These are phyloP conservation scores for Wickerhamiella siamensis DNA, from an alignment of 805 yeast species.

Conservation along the genomic window DNA sequence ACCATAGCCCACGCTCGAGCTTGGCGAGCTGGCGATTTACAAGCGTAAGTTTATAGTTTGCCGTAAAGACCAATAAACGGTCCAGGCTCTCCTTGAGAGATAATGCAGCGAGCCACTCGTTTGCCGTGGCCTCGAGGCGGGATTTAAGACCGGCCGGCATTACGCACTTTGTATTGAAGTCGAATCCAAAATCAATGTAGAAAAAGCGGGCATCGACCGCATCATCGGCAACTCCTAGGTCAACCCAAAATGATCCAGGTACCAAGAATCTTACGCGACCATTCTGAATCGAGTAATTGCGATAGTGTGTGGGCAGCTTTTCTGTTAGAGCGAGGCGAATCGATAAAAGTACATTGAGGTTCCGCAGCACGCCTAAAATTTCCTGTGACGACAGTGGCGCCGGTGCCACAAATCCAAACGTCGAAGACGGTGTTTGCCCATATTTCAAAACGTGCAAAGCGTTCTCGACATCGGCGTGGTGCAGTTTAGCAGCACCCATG, in stretches of 20 bases:
- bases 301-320: conserved; percentile 47
- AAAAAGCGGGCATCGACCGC: conserved; percentile 52
- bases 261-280: conserved; percentile 63
- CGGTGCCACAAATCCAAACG: conserved; percentile 41
- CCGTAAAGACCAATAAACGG: conserved; percentile 43
- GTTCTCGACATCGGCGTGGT: conserved; percentile 80
- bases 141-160: conserved; percentile 17
- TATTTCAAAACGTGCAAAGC: conserved; percentile 69
- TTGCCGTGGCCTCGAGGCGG: conserved; percentile 39
- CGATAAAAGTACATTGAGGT: conserved; percentile 58
- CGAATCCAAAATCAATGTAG: conserved; percentile 60
- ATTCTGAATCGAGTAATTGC: conserved; percentile 49
- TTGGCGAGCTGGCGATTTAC: conserved; percentile 43
- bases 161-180: conserved; percentile 28
- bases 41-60: conserved; percentile 48
- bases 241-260: conserved; percentile 53
- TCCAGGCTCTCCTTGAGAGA: conserved; percentile 42
- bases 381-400: conserved; percentile 38
- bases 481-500: conserved; percentile 77
- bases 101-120: conserved; percentile 33
- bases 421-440: conserved; percentile 63
- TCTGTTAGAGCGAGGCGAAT: conserved; percentile 55
- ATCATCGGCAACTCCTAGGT: conserved; percentile 61
- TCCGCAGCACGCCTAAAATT: conserved; percentile 45
- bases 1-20: conserved; percentile 40